phyloP scores from a whole-genome alignment of 257 asterid species.

The Ocimum tenuiflorum region DNA sequence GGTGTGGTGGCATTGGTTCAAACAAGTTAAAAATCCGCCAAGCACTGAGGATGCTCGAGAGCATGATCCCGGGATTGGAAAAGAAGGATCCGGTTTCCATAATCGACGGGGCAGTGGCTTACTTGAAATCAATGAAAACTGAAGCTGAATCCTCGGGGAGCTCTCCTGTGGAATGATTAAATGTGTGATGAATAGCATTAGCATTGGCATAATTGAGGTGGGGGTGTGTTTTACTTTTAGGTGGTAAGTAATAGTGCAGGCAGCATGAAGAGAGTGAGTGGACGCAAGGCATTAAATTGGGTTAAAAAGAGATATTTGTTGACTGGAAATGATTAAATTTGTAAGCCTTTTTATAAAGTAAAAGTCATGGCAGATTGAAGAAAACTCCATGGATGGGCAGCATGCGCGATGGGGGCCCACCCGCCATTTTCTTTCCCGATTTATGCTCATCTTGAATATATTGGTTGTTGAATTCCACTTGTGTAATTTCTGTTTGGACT shows the following conservation, averaged over 20 bases:
- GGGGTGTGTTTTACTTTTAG: too few relatives aligned
- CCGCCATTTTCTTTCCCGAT: constrained; percentile 22
- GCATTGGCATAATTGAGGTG: constrained; percentile 19
- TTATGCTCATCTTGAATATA: constrained; percentile 23
- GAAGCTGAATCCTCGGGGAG: constrained; percentile 37
- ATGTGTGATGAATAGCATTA: too few relatives aligned
- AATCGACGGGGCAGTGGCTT: constrained; percentile 57
- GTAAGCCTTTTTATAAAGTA: constrained; percentile 26
- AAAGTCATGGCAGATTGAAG: constrained; percentile 24
- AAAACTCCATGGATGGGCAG: constrained; percentile 55
- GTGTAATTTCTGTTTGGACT: constrained; percentile 16
- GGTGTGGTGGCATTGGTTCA: background rate
- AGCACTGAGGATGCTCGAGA: constrained; percentile 41
- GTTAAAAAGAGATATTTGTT: constrained; percentile 12
- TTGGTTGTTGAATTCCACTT: constrained; percentile 19
- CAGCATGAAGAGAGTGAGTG: constrained; percentile 13
- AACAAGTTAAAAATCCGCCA: constrained; percentile 39
- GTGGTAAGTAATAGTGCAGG: too few relatives aligned
- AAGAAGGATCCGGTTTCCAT: constrained; percentile 51
- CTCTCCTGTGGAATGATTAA: background rate
- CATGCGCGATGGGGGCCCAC: constrained; percentile 85
- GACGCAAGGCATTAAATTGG: too few relatives aligned
- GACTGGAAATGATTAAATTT: constrained; percentile 43
- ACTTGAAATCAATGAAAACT: constrained; percentile 51
- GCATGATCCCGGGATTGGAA: constrained; percentile 47